Evolutionary conservation across 78 protist genomes (phyloP).

Genomic region (Dictyostelium capitatum): DNA sequence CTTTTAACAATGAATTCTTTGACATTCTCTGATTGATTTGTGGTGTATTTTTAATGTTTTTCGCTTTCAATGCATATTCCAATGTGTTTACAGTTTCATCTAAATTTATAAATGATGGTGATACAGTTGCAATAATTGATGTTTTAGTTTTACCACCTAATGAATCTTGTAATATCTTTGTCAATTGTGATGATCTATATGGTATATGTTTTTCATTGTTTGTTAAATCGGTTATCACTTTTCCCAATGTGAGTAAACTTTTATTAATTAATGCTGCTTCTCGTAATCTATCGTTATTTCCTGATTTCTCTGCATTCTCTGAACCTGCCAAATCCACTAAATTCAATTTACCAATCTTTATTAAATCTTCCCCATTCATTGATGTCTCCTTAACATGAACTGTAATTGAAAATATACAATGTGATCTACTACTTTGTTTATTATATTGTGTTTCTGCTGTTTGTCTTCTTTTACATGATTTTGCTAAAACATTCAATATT

Average conservation of each 20-base stretch:
- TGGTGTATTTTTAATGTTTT: slow-evolving; percentile 92
- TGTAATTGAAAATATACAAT: slow-evolving; percentile 93
- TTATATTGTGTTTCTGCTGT: slow-evolving; percentile 78
- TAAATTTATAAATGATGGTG: slow-evolving; percentile 80
- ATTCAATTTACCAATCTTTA: slow-evolving; percentile 94
- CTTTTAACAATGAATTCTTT: slow-evolving; percentile 80
- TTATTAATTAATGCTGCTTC: slow-evolving; percentile 96
- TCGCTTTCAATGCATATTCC: slow-evolving; percentile 94
- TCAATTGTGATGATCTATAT: slow-evolving; percentile 90
- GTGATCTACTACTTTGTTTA: slow-evolving; percentile 89
- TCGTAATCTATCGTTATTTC: slow-evolving; percentile 78
- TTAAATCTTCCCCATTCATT: slow-evolving; percentile 91
- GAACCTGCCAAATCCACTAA: slow-evolving; percentile 98
- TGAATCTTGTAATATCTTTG: slow-evolving; percentile 96
- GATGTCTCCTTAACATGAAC: slow-evolving; percentile 92
- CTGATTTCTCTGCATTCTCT: slow-evolving; percentile 94
- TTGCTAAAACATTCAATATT: slow-evolving; percentile 46
- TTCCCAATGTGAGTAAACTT: slow-evolving; percentile 93
- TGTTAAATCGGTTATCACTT: slow-evolving; percentile 93
- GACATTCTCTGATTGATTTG: slow-evolving; percentile 92
- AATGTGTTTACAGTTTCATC: slow-evolving; percentile 95
- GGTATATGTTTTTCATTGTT: slow-evolving; percentile 27
- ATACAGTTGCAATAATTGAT: slow-evolving; percentile 95
- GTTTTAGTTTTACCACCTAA: slow-evolving; percentile 97
- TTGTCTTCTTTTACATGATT: slow-evolving; percentile 73